Evolutionary conservation across 768 basidiomycete species (phyloP).

Genomic region (Lyophyllum decastes): DNA sequence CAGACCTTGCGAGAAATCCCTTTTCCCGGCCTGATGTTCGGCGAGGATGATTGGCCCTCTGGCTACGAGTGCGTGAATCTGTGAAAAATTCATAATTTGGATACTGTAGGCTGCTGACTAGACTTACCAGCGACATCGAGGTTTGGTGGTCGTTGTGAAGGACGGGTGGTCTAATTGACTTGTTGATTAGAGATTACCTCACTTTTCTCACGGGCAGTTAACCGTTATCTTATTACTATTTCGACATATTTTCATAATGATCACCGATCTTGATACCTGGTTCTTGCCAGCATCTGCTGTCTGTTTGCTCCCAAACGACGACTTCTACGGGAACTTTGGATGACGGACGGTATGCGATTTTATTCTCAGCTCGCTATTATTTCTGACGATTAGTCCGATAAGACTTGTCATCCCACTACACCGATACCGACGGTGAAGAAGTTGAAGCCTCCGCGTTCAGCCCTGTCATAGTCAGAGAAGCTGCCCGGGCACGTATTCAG

Average conservation of each 20-base stretch:
- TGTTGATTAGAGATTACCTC: neutral
- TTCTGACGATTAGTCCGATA: neutral
- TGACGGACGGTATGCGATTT: neutral
- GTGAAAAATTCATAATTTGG: neutral
- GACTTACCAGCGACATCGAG: conserved; percentile 33
- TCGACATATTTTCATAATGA: too few species aligned
- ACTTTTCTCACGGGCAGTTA: neutral
- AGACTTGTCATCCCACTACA: neutral
- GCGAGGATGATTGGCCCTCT: conserved; percentile 80
- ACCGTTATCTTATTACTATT: too few species aligned
- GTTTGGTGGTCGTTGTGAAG: neutral
- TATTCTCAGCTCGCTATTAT: neutral
- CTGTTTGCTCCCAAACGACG: neutral
- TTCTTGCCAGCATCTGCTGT: neutral
- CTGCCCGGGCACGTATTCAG: conserved; percentile 1
- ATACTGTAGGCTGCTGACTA: neutral
- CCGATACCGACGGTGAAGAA: neutral
- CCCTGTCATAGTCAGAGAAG: conserved; percentile 1
- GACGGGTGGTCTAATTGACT: neutral
- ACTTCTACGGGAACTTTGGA: neutral
- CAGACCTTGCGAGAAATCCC: conserved; percentile 87
- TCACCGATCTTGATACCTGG: too few species aligned
- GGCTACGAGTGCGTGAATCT: conserved; percentile 88
- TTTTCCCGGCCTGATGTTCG: conserved; percentile 78
- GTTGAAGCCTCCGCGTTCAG: neutral